Conservation (phyloP, 2,329 filamentous ascomycete species). For the Botrytis paeoniae region DNA sequence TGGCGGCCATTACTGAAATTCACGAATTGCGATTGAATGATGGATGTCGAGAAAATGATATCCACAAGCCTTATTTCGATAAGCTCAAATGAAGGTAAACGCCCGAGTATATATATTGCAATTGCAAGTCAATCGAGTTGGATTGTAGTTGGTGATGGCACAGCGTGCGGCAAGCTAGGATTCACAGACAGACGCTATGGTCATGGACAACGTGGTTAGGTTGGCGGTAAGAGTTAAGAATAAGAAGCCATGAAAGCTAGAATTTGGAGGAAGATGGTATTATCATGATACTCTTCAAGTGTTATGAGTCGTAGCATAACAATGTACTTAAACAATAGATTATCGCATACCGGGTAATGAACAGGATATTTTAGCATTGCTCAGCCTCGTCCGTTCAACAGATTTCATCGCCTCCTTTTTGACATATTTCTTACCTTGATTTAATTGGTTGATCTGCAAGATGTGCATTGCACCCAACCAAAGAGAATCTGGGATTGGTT, state of each 20-base stretch:
- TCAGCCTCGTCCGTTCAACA: neutral
- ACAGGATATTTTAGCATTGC: neutral
- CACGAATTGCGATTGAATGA: neutral
- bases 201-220: neutral
- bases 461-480: neutral
- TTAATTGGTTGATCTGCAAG: neutral
- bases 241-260: neutral
- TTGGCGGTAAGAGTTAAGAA: neutral
- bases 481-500: neutral
- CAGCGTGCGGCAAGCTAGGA: neutral
- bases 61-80: neutral
- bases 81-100: neutral
- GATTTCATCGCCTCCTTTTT: neutral
- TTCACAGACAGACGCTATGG: neutral
- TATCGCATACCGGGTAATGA: neutral
- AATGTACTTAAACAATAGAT: neutral
- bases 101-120: neutral
- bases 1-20: constrained; percentile 2
- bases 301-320: neutral
- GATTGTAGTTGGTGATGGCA: neutral
- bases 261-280: neutral
- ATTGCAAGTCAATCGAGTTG: neutral
- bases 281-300: neutral
- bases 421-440: neutral
- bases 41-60: neutral